Conservation (phyloP, 495 filamentous ascomycete species). For the Hypoxylon lienhwacheense region DNA sequence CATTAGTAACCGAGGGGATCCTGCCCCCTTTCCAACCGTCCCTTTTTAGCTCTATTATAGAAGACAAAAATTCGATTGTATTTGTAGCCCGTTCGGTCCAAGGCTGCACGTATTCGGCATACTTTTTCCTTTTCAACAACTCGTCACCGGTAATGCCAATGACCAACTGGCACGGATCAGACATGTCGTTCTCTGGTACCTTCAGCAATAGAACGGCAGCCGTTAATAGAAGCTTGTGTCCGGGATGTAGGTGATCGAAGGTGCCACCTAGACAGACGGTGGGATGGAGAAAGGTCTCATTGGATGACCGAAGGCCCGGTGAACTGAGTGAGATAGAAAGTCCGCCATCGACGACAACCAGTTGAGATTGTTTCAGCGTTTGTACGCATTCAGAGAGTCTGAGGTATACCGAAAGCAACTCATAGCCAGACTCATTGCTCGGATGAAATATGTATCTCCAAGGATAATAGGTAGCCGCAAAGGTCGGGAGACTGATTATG, state of each 20-base stretch:
- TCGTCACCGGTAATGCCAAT: constrained; percentile 88
- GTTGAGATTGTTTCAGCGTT: constrained; percentile 46
- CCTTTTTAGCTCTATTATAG: constrained; percentile 61
- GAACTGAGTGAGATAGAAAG: constrained; percentile 42
- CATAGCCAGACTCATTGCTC: constrained; percentile 58
- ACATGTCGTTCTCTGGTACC: constrained; percentile 45
- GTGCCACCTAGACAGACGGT: constrained; percentile 86
- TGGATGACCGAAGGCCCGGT: constrained; percentile 1
- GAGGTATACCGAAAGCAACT: constrained; percentile 47
- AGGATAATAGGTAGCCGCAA: constrained; percentile 63
- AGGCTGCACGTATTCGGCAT: constrained; percentile 72
- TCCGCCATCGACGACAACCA: constrained; percentile 52
- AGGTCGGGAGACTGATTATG: constrained; percentile 64
- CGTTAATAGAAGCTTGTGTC: constrained; percentile 92
- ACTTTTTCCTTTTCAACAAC: constrained; percentile 85
- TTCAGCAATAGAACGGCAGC: constrained; percentile 74
- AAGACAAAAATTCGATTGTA: constrained; percentile 70
- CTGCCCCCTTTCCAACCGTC: constrained; percentile 42
- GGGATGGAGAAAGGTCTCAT: constrained; percentile 37
- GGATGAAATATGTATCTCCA: constrained; percentile 75
- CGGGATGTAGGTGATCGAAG: constrained; percentile 93
- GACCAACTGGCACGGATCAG: constrained; percentile 58
- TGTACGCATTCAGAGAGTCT: constrained; percentile 50
- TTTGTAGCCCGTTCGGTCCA: constrained; percentile 73
- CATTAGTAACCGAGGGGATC: constrained; percentile 26